Conservation (phyloP, 805 yeast genomes). For the Candida bentonensis region DNA sequence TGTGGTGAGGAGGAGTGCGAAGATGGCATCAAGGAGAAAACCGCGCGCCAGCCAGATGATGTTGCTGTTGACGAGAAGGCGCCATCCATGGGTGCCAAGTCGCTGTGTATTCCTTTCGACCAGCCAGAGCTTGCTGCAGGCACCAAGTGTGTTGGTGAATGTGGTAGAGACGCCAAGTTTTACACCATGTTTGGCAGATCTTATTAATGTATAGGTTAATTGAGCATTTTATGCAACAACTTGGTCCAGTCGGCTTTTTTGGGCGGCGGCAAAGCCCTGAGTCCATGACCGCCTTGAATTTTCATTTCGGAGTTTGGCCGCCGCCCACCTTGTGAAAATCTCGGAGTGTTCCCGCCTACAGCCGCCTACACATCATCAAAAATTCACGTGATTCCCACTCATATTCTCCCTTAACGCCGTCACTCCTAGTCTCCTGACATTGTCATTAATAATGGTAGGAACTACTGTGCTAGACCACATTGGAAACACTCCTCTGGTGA, state of each 20-base stretch:
- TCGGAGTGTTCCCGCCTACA: too few relatives aligned
- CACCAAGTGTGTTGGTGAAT: conserved; percentile 69
- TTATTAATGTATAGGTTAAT: too few relatives aligned
- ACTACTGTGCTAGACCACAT: conserved; percentile 53
- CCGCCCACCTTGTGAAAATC: too few relatives aligned
- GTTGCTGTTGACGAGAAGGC: conserved; percentile 87
- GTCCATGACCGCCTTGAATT: too few relatives aligned
- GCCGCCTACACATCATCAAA: too few relatives aligned
- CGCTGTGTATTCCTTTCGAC: conserved; percentile 88
- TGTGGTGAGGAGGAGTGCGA: conserved; percentile 93
- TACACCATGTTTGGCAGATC: conserved; percentile 97
- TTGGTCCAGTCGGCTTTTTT: too few relatives aligned
- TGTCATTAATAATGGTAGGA: not conserved
- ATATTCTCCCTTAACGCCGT: too few relatives aligned
- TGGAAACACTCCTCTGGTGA: conserved; percentile 75
- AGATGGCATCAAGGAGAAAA: conserved; percentile 86
- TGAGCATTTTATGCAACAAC: too few relatives aligned
- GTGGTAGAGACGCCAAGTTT: conserved; percentile 60
- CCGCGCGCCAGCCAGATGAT: conserved; percentile 64
- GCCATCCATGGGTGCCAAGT: conserved; percentile 99
- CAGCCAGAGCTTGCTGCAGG: conserved; percentile 73
- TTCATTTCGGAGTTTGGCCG: too few relatives aligned
- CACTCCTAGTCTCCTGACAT: too few relatives aligned
- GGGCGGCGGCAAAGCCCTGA: too few relatives aligned
- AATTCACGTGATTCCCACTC: too few relatives aligned